phyloP scores from a whole-genome alignment of 2,329 filamentous ascomycete species.

The Aspergillus persii region DNA sequence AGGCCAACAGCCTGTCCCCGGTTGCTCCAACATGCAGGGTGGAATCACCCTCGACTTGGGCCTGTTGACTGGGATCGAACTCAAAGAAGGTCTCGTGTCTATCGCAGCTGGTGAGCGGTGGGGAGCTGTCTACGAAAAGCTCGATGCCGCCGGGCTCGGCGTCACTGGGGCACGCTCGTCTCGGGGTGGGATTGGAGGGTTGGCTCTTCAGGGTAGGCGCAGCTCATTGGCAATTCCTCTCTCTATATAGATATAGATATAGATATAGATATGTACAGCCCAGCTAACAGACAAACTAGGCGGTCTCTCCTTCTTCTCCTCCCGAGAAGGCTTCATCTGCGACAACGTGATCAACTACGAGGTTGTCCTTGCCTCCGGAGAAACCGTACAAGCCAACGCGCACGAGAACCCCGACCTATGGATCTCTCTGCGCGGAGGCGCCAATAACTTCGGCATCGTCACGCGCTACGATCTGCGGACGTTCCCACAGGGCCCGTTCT shows the following conservation, averaged over 20 bases:
- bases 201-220: background rate
- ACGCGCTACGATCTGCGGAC: background rate
- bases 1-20: background rate
- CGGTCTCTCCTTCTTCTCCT: background rate
- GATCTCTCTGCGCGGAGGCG: background rate
- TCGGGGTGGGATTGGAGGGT: background rate
- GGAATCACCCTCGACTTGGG: background rate
- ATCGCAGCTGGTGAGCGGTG: background rate
- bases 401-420: background rate
- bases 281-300: background rate
- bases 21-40: background rate
- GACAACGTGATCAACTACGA: background rate
- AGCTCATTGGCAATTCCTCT: background rate
- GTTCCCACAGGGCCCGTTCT: background rate
- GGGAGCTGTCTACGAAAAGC: background rate
- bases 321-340: background rate
- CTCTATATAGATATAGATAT: no score
- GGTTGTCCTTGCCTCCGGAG: background rate
- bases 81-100: background rate
- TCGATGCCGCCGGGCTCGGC: background rate
- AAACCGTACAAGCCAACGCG: background rate
- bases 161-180: background rate
- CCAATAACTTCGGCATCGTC: conserved; percentile 1
- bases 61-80: background rate
- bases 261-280: background rate